phyloP scores from a whole-genome alignment of 257 asterid genomes.

The Cinchona pubescens region DNA sequence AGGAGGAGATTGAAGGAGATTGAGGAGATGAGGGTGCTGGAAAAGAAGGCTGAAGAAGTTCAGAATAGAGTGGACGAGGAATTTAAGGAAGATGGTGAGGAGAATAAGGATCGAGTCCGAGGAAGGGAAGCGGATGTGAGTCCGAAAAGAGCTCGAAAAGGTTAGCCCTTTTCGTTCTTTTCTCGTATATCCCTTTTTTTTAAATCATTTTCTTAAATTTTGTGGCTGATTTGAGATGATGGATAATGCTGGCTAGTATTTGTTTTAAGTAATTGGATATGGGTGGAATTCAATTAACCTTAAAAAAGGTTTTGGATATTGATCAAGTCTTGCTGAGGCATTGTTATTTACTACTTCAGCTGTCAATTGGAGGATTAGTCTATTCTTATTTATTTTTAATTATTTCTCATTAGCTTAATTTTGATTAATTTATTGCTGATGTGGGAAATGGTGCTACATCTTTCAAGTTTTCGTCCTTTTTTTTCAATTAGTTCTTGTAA shows the following conservation, averaged over 20 bases:
- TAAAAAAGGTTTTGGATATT: neutral
- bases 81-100: constrained; percentile 32
- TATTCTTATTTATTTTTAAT: neutral
- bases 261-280: neutral
- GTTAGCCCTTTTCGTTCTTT: constrained; percentile 22
- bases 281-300: neutral
- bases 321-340: neutral
- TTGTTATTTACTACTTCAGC: neutral
- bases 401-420: neutral
- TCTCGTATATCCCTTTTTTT: neutral
- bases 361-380: neutral
- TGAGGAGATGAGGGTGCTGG: constrained; percentile 84
- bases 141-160: constrained; percentile 82
- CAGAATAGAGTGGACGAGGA: constrained; percentile 64
- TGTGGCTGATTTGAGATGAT: neutral
- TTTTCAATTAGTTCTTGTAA: neutral
- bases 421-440: neutral
- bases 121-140: constrained; percentile 77
- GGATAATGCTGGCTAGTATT: too few species aligned
- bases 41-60: constrained; percentile 84
- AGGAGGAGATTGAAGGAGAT: constrained; percentile 71
- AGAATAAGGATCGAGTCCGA: constrained; percentile 49
- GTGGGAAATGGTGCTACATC: neutral
- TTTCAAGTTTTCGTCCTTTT: neutral
- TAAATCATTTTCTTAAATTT: neutral